Evolutionary conservation across 2,329 filamentous ascomycete species (phyloP), one percentile per base, ranked within the genome.

Genomic region (Epichloe gansuensis): DNA sequence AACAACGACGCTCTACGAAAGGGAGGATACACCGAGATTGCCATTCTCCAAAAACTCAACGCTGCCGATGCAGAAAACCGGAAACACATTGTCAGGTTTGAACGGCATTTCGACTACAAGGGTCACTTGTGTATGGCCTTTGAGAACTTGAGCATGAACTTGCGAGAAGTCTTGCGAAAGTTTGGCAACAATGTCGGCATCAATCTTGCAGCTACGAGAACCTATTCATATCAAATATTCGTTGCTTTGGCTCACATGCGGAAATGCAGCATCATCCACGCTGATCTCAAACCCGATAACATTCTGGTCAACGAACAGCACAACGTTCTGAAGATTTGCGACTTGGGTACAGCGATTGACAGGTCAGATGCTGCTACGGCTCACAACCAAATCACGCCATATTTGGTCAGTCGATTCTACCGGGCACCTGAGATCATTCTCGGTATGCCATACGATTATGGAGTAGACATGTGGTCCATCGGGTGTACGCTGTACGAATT

Each of bases 281-380:
- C 91, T 13, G 93, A 98, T 74, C 69, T 98, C 60, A 98, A 98
- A 69, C 93, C 93, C 8, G 93, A 98, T 78, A 98, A 98, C 61
- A 91, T 98, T 53, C 73, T 98, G 61, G 78, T 91, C 58, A 93
- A 91, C 60, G 88, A 95, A 58, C 81, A 75, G 54, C 84, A 87
- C 54, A 95, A 85, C 59, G 70, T 89, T 31, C 78, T 98, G 62
- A 98, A 98, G 68, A 87, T 98, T 51, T 96, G 90, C 66, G 93
- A 98, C 74, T 71, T 98, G 64, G 93, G 93, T 51, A 97, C 93
- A n/a, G 93, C 93, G 31, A 91, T 91, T 53, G 87, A 95, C 62
- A 83, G 85, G 51, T 85, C 87, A 12, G 93, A 98, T 60, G 78
- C 78, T 2, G 77, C 77, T 21, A 81, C 76, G n/a, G 75, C 77